Base-by-base conservation (phyloP, 2,329 filamentous ascomycete genomes). In the Akanthomyces uredinophilus region DNA sequence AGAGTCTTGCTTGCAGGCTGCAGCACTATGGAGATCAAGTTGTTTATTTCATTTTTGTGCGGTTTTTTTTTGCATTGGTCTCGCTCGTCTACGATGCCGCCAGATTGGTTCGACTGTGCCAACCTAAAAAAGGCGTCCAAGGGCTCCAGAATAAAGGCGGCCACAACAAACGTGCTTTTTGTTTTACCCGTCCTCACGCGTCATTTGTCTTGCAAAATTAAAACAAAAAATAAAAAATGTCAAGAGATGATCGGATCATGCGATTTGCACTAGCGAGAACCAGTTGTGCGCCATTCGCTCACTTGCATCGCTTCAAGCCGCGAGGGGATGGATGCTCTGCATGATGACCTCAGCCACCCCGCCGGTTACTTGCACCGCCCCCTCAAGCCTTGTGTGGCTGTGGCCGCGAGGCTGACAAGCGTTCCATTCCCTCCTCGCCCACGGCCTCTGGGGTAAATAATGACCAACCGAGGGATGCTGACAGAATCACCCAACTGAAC, bases 341-440 rank as follows among this genome's bases (percentile, higher is more conserved):
- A 51, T 50, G 11, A 41, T 39, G 14, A 20, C 46, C 37, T 46
- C 57, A 60, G 57, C 57, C 57, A 60, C 57, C n/a, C n/a, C n/a
- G 8, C 14, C 16, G 6, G 11, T 27, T 16, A 16, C 6, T 41
- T 44, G 49, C 57, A 60, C 57, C 47, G 57, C 57, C 57, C 35
- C 57, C 52, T 11, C 32, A 14, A 60, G 57, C 57, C 57, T 60
- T 27, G 57, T 52, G 49, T 60, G 57, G 49, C 29, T 37, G 37
- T 41, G 32, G 8, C 14, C 39, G 4, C 57, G n/a, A 53, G 49
- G 57, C 57, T 60, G 47, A 53, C 49, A 60, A 11, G 16, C 32
- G 2, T 32, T n/a, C 39, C 10, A 16, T 58, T 16, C 35, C 32
- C n/a, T 18, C 27, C 18, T 18, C 27, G n/a, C 13, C 32, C 49